Evolutionary conservation across 176 grass and related monocot species (phyloP).

Genomic region (Miscanthus lutarioriparius): DNA sequence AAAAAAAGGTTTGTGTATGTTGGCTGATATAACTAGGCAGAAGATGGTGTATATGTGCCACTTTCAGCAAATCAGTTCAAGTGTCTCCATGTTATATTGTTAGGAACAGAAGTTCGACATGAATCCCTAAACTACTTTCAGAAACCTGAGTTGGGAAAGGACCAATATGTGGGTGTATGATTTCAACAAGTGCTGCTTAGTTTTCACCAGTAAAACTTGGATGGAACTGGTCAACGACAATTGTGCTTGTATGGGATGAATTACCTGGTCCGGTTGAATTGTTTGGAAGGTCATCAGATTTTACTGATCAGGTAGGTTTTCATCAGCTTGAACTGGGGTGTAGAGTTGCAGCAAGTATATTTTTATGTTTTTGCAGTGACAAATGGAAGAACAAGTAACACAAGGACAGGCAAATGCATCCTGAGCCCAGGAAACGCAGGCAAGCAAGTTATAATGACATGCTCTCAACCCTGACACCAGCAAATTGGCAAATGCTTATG

Average conservation of each 20-base stretch:
- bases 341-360: neutral
- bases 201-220: neutral
- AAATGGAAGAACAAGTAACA: neutral
- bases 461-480: neutral
- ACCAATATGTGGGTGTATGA: neutral
- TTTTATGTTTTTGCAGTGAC: neutral
- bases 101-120: neutral
- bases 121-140: neutral
- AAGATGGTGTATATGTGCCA: neutral
- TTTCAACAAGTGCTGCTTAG: neutral
- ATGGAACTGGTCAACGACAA: neutral
- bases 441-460: neutral
- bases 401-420: neutral
- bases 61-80: neutral
- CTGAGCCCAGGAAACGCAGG: neutral
- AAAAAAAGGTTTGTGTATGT: neutral
- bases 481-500: neutral
- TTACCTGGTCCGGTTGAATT: neutral
- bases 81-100: slow-evolving; percentile 15
- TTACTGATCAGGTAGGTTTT: neutral
- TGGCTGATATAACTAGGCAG: neutral
- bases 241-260: neutral
- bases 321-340: neutral
- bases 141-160: slow-evolving; percentile 4
- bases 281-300: neutral